phyloP scores from a whole-genome alignment of 2,329 filamentous ascomycete genomes.

The Neophaeococcomyces aloes region DNA sequence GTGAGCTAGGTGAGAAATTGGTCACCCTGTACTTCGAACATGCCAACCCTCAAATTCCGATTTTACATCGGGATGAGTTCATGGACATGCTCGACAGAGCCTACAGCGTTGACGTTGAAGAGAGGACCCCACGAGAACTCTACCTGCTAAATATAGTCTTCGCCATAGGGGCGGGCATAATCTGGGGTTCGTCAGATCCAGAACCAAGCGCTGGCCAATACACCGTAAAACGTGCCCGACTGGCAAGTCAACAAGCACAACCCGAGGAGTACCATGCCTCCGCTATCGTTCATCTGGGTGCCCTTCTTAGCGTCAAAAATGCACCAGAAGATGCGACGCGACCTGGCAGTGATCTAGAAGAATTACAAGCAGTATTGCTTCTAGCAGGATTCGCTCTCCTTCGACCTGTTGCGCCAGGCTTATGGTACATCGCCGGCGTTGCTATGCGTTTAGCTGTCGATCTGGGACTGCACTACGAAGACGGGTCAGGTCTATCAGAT shows the following conservation, averaged over 20 bases:
- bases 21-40: slow-evolving; percentile 87
- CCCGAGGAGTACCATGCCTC: slow-evolving; percentile 95
- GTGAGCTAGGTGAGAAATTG: slow-evolving; percentile 60
- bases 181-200: slow-evolving; percentile 42
- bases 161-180: slow-evolving; percentile 88
- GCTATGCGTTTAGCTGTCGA: slow-evolving; percentile 84
- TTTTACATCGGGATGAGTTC: slow-evolving; percentile 80
- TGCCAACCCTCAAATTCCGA: slow-evolving; percentile 90
- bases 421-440: slow-evolving; percentile 97
- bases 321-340: slow-evolving; percentile 46
- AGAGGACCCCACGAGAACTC: slow-evolving; percentile 66
- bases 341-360: slow-evolving; percentile 80
- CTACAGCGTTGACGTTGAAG: slow-evolving; percentile 57
- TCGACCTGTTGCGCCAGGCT: slow-evolving; percentile 77
- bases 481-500: slow-evolving; percentile 55
- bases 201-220: slow-evolving; percentile 21
- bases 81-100: slow-evolving; percentile 77
- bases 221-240: slow-evolving; percentile 41
- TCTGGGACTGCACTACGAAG: slow-evolving; percentile 84
- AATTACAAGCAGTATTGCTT: slow-evolving; percentile 83
- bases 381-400: slow-evolving; percentile 85
- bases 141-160: slow-evolving; percentile 96
- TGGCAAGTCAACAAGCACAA: slow-evolving; percentile 54
- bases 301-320: slow-evolving; percentile 61
- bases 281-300: slow-evolving; percentile 82